Evolutionary conservation across 192 early-diverging fungal genomes (phyloP).

Genomic region (Endogone sp.): DNA sequence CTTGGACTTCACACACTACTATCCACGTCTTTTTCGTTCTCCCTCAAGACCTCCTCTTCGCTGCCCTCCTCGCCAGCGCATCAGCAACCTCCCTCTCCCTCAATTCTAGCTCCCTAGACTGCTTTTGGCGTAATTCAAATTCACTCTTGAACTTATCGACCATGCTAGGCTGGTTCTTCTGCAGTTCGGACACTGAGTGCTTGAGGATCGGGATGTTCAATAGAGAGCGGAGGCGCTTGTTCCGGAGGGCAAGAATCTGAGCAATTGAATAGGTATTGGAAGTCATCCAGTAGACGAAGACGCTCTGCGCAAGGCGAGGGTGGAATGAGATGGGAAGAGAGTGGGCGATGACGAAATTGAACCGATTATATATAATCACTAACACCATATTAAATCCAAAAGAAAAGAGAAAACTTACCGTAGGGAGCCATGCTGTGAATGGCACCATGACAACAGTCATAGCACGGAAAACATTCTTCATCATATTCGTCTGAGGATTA

Average conservation of each 20-base stretch:
- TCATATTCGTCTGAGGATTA: conserved; percentile 30
- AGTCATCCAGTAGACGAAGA: conserved; percentile 86
- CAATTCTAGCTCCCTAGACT: conserved; percentile 27
- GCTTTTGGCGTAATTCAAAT: conserved; percentile 17
- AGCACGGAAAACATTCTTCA: conserved; percentile 43
- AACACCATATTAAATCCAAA: conserved; percentile 19
- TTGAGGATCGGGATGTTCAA: conserved; percentile 58
- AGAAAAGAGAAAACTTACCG: conserved; percentile 24
- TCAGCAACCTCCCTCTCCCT: conserved; percentile 35
- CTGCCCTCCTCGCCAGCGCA: conserved; percentile 24
- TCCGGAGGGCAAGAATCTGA: conserved; percentile 66
- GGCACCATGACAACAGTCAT: conserved; percentile 37
- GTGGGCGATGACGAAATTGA: conserved; percentile 12
- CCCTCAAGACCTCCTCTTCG: conserved; percentile 31
- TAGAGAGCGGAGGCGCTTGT: conserved; percentile 44
- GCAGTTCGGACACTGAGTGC: conserved; percentile 33
- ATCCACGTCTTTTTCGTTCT: too few relatives aligned
- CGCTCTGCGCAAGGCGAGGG: conserved; percentile 40
- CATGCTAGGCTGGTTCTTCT: conserved; percentile 20
- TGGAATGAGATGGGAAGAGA: conserved; percentile 10
- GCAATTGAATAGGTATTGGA: conserved; percentile 67
- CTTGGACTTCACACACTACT: too few relatives aligned
- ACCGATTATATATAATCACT: conserved; percentile 4
- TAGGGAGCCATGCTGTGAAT: conserved; percentile 47
- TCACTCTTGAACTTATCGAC: conserved; percentile 46